Evolutionary conservation across 2,329 filamentous ascomycete genomes (phyloP), one percentile per base, ranked within the genome.

Genomic region (Decorospora gaudefroyi): DNA sequence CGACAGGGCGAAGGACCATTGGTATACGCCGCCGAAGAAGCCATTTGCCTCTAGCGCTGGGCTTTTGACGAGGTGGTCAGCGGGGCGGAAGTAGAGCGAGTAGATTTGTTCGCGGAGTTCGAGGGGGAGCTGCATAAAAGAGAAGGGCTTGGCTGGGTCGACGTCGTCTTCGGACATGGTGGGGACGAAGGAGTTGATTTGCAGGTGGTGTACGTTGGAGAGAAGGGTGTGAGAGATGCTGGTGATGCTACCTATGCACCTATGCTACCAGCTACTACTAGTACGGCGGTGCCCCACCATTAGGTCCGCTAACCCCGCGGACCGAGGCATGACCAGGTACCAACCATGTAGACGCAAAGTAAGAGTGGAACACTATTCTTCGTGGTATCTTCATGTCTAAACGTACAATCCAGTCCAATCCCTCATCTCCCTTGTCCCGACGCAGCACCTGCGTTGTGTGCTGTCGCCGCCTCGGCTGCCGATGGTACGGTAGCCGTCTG

Each of bases 1-100:
- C 49, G 73, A 72, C n/a, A 80, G 65, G 7, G 68, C 64, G 6
- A 69, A 49, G 16, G 69, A 61, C 43, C 67, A 69, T 5, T 35
- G 19, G 34, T 71, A 71, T 8, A 59, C 31, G 4, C 58, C 57
- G 3, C 57, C 59, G 18, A 33, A 58, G 40, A 52, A 56, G 3
- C 59, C 59, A 25, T 53, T 41, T 4, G 31, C 35, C 42, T 54
- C 50, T 18, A 51, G 46, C 17, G 23, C 35, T 1, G 25, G 1
- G 35, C 21, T 52, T 12, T 40, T 42, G 5, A 38, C 26, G 0
- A 65, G 52, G 0, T 55, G 57, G 19, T 62, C 51, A 4, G 52
- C 46, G 3, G 64, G 64, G 17, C 52, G 42, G 42, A 67, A 67
- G 46, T 68, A 67, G 13, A 59, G 45, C 8, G 53, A 53, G 46